A percentile compares a stretch with the other conserved stretches of the same genome.
These are phyloP conservation scores for Monosporascus sp. DNA, from an alignment of 2,329 filamentous ascomycete species.

Conservation along the genomic window DNA sequence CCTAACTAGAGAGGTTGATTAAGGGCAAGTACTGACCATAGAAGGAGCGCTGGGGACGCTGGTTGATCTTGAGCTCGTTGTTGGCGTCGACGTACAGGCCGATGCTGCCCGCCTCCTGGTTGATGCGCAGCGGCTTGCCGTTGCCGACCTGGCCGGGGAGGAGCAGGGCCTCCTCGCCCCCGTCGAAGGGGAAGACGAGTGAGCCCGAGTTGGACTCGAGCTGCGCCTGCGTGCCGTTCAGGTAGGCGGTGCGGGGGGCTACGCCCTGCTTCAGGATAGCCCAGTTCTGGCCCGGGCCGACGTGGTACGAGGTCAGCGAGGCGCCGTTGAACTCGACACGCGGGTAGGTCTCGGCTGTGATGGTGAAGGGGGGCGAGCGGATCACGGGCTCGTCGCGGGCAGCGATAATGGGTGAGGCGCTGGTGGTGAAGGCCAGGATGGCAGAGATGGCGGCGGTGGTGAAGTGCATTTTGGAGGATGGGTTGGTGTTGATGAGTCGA, in stretches of 20 bases:
- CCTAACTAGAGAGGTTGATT: too few relatives aligned
- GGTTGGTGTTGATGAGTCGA: too few relatives aligned
- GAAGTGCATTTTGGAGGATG: too few relatives aligned
- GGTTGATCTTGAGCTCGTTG: background rate
- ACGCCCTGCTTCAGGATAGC: background rate
- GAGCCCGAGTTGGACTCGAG: background rate
- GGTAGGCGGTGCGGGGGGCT: background rate
- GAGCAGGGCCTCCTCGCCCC: background rate
- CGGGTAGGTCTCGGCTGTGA: background rate
- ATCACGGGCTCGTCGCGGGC: background rate
- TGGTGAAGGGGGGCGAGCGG: background rate
- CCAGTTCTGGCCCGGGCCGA: background rate
- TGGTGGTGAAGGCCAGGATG: too few relatives aligned
- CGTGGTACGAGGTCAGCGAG: background rate
- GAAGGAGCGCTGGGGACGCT: background rate
- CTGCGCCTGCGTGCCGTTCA: conserved; percentile 1
- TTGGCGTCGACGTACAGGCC: background rate
- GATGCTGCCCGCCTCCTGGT: background rate
- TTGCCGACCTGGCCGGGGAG: background rate
- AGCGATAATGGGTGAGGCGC: too few relatives aligned
- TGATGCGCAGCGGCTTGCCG: background rate
- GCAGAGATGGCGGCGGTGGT: too few relatives aligned
- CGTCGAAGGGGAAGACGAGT: conserved; percentile 1
- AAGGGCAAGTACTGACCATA: background rate
- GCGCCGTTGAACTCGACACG: background rate